Conservation (phyloP, 2,329 filamentous ascomycete species). For the Cladophialophora carrionii region DNA sequence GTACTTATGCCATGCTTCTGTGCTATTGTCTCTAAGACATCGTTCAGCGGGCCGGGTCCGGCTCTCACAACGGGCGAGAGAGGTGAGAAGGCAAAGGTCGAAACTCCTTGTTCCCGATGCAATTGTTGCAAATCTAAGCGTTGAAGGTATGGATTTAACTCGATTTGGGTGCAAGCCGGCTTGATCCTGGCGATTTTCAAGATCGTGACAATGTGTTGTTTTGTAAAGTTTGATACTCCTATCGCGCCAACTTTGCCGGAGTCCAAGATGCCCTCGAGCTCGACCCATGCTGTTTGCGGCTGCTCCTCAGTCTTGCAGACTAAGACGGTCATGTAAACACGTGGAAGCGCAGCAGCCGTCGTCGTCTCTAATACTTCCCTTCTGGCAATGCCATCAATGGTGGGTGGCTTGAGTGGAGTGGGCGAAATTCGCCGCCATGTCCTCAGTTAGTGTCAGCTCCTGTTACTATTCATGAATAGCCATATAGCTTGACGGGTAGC, state of each 20-base stretch:
- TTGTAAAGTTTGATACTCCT: slow-evolving; percentile 57
- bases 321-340: not conserved
- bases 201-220: slow-evolving; percentile 52
- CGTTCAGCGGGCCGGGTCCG: slow-evolving; percentile 8
- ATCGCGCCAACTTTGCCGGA: slow-evolving; percentile 54
- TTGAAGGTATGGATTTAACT: slow-evolving; percentile 58
- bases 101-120: slow-evolving; percentile 32
- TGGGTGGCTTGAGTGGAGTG: not conserved
- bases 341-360: not conserved
- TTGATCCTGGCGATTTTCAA: slow-evolving; percentile 50
- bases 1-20: slow-evolving; percentile 16
- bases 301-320: slow-evolving; percentile 44
- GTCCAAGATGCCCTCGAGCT: slow-evolving; percentile 50
- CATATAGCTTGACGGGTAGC: not conserved
- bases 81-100: slow-evolving; percentile 20
- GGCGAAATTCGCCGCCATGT: not conserved
- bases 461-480: slow-evolving; percentile 18
- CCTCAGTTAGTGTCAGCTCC: not conserved
- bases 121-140: slow-evolving; percentile 73
- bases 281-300: slow-evolving; percentile 54
- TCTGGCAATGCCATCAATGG: not conserved
- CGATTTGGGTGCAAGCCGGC: slow-evolving; percentile 56
- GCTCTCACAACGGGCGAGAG: slow-evolving; percentile 18
- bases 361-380: not conserved
- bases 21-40: slow-evolving; percentile 10